Evolutionary conservation across 176 grass and related monocot species (phyloP), one percentile per base, ranked within the genome.

Genomic region (Tillandsia fasciculata): DNA sequence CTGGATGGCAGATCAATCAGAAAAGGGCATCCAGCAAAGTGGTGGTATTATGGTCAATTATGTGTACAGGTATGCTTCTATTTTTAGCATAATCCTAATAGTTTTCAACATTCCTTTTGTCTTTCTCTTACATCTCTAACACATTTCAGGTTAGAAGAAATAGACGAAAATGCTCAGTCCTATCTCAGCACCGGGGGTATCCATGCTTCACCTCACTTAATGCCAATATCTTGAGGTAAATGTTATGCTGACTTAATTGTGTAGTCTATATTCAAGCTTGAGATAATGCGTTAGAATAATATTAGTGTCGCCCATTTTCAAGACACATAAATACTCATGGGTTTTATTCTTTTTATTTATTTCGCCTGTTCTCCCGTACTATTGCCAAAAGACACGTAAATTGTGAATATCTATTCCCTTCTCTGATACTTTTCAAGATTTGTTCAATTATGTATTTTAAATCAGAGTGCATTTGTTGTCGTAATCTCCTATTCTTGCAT

Each of bases 41-140:
- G 93, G 82, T 67, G 89, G 93, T 70, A 90, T 87, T 84, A 92
- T 97, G 93, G 89, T 97, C 51, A 97, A 97, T 90, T 97, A 92
- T 81, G 74, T 92, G 66, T 97, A 92, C 74, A 87, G 82, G 89
- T 92, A 92, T 12, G 24, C 15, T 73, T 63, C 61, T 56, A 18
- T 18, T 59, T 15, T 53, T 26, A 76, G 75, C 27, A 63, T 11
- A 69, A 63, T 69, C 23, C 52, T 58, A 53, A 52, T 26, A 54
- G 12, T 48, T 52, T 56, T 27, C 6, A 68, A 17, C 22, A 48
- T 75, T 71, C 15, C 26, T 10, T 18, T 70, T 5, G 48, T 48
- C 47, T 67, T 20, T 51, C 28, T 76, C 64, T 59, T 54, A 14
- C 24, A 28, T 20, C 3, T 69, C 56, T 5, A 51, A 56, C 64